phyloP scores from a whole-genome alignment of 2,329 filamentous ascomycete genomes.

The Xenoacremonium recifei region DNA sequence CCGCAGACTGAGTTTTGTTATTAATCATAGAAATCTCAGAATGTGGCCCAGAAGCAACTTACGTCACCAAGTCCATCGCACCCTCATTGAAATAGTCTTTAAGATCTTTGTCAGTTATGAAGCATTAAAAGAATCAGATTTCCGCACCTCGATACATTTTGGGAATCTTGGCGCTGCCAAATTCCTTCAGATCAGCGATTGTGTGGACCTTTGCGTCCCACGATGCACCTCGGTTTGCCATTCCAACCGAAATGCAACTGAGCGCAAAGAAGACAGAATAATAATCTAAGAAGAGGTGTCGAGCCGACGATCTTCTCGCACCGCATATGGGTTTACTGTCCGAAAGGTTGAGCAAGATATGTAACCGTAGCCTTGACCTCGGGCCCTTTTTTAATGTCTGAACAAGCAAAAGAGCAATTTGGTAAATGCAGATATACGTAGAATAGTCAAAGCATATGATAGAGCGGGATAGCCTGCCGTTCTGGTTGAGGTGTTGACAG shows the following conservation, averaged over 20 bases:
- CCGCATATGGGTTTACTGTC: no score
- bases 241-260: slow-evolving; percentile 3
- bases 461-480: no score
- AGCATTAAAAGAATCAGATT: slow-evolving; percentile 4
- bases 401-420: no score
- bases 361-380: no score
- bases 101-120: background rate
- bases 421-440: no score
- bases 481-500: no score
- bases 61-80: slow-evolving; percentile 44
- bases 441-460: no score
- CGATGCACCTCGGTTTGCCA: slow-evolving; percentile 17
- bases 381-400: no score
- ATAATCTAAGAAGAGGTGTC: no score
- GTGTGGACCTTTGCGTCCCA: slow-evolving; percentile 17
- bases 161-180: slow-evolving; percentile 12
- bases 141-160: slow-evolving; percentile 18
- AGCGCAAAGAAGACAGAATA: no score
- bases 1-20: slow-evolving; percentile 34
- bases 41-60: background rate
- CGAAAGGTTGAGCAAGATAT: no score
- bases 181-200: slow-evolving; percentile 17
- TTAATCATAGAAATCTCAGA: background rate
- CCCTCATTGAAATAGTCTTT: slow-evolving; percentile 57
- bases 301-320: no score